Conservation (phyloP, 2,329 filamentous ascomycete species). For the Colletotrichum plurivorum region DNA sequence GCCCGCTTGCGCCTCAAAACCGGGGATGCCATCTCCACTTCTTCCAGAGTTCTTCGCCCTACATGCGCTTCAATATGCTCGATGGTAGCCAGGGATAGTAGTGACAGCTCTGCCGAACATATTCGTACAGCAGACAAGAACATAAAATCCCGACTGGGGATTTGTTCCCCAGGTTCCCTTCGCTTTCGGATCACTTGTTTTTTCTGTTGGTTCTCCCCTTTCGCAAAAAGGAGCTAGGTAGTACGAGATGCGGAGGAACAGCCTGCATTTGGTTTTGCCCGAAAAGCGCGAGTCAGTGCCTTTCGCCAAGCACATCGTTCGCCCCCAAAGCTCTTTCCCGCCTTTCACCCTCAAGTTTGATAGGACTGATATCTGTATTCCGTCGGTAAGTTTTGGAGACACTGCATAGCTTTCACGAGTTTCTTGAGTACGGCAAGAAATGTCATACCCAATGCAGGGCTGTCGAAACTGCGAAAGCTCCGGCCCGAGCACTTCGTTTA, state of each 20-base stretch:
- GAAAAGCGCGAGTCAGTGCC: conserved; percentile 7
- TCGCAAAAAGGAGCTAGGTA: background rate
- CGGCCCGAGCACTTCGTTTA: background rate
- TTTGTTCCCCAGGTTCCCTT: conserved; percentile 8
- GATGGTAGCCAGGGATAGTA: background rate
- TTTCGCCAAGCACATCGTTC: conserved; percentile 1
- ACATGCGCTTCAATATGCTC: background rate
- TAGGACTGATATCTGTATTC: background rate
- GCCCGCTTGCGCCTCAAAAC: background rate
- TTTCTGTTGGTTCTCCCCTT: background rate
- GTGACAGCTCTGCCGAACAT: background rate
- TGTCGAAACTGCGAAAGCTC: no score
- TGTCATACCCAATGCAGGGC: no score
- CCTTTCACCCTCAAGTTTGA: background rate
- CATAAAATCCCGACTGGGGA: background rate
- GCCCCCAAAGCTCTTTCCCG: background rate
- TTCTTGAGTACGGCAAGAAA: no score
- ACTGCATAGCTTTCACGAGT: background rate
- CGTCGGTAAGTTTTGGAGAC: background rate
- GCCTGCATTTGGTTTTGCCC: conserved; percentile 7
- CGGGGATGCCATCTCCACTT: background rate
- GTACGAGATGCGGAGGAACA: conserved; percentile 1
- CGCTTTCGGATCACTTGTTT: background rate
- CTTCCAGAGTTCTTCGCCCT: background rate
- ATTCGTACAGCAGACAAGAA: background rate